These are phyloP conservation scores for Gamarada debralockiae DNA, from an alignment of 495 filamentous ascomycete species.

Conservation along the genomic window DNA sequence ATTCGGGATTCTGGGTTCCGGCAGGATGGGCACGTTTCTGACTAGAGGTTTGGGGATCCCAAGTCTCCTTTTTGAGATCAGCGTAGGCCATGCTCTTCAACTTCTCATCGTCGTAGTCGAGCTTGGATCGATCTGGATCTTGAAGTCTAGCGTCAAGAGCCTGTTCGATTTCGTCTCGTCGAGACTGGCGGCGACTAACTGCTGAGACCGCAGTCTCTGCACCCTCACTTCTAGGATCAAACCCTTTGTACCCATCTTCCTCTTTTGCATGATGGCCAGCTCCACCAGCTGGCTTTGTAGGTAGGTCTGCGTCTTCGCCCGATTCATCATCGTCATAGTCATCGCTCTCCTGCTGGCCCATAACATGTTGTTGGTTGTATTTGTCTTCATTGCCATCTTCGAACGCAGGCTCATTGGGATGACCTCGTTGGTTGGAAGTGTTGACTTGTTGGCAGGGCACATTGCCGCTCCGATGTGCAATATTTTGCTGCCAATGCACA, in stretches of 20 bases:
- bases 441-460: not conserved
- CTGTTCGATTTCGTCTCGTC: too few relatives aligned
- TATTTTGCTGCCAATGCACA: not conserved
- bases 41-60: slow-evolving; percentile 24
- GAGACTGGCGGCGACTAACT: not conserved
- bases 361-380: not conserved
- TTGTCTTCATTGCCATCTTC: not conserved
- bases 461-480: not conserved
- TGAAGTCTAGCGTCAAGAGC: not conserved
- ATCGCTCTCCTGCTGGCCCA: not conserved
- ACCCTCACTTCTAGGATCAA: not conserved
- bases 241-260: not conserved
- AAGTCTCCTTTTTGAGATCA: slow-evolving; percentile 47
- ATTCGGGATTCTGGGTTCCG: not conserved
- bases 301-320: not conserved
- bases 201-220: not conserved
- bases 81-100: slow-evolving; percentile 50
- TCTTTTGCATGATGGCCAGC: not conserved
- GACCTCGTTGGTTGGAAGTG: slow-evolving; percentile 2
- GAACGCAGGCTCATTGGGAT: not conserved
- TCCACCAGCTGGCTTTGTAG: not conserved
- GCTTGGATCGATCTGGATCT: not conserved
- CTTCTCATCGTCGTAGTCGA: slow-evolving; percentile 49
- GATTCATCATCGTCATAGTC: too few relatives aligned
- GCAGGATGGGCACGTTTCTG: not conserved